These are phyloP conservation scores for Blastobotrys illinoisensis DNA, from an alignment of 1,139 yeast genomes.

Conservation along the genomic window DNA sequence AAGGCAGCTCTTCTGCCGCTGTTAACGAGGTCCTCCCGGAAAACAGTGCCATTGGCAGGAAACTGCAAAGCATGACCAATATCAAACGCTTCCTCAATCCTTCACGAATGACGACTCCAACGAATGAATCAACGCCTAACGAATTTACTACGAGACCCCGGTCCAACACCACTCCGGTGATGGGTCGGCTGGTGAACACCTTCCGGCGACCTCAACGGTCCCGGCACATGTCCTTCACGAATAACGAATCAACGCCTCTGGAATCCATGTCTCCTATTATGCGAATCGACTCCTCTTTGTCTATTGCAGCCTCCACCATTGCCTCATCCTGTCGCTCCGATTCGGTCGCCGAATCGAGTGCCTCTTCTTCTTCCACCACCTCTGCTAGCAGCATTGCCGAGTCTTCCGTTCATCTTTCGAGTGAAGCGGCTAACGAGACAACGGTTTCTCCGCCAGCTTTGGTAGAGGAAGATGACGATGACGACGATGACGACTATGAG, in stretches of 20 bases:
- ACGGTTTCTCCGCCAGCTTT: background rate
- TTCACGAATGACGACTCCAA: background rate
- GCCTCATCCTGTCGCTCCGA: conserved; percentile 9
- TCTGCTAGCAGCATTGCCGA: background rate
- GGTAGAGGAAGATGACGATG: conserved; percentile 2
- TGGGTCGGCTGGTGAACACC: background rate
- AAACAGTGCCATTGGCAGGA: background rate
- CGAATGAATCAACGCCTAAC: conserved; percentile 1
- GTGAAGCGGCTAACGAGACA: background rate
- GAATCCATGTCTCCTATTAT: background rate
- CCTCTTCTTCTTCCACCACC: background rate
- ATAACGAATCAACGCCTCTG: background rate
- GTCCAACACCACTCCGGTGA: background rate
- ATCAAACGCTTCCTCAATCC: background rate
- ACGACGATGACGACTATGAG: conserved; percentile 10
- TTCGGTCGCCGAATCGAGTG: background rate
- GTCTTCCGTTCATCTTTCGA: background rate
- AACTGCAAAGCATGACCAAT: background rate
- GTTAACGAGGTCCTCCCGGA: background rate
- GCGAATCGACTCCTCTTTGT: background rate
- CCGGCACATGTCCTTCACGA: background rate
- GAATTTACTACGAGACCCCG: background rate
- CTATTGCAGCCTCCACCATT: conserved; percentile 9
- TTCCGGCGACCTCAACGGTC: background rate
- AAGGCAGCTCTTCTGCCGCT: background rate